Percentiles rank a stretch among this genome's conserved stretches.
phyloP scores from a whole-genome alignment of 306 rosid species.

The Neltuma alba region DNA sequence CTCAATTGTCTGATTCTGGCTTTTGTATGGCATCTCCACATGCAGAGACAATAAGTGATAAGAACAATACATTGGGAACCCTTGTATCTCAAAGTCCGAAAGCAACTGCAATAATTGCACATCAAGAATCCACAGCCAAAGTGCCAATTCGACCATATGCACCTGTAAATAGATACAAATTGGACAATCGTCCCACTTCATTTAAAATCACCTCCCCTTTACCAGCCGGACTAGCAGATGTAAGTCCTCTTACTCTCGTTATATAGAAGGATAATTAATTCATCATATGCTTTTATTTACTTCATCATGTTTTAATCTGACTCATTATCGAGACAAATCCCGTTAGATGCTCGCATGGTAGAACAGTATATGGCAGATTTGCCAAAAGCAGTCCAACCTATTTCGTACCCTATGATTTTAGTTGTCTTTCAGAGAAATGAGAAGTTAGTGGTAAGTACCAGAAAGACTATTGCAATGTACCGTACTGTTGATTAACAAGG shows the following conservation, averaged over 20 bases:
- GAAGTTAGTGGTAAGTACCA: slow-evolving; percentile 5
- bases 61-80: slow-evolving; percentile 49
- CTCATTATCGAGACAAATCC: not conserved
- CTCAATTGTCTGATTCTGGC: slow-evolving; percentile 55
- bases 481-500: not conserved
- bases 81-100: slow-evolving; percentile 59
- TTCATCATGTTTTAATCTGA: not conserved
- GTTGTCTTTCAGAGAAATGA: slow-evolving; percentile 19
- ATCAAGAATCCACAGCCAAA: slow-evolving; percentile 64
- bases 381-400: not conserved
- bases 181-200: slow-evolving; percentile 78
- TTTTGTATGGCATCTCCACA: slow-evolving; percentile 47
- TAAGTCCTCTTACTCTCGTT: slow-evolving; percentile 48
- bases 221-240: slow-evolving; percentile 76
- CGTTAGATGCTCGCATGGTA: slow-evolving; percentile 11
- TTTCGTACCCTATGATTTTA: not conserved
- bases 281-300: not conserved
- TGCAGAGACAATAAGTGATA: slow-evolving; percentile 54
- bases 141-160: slow-evolving; percentile 55
- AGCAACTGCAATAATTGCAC: slow-evolving; percentile 46
- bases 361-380: slow-evolving; percentile 29
- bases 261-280: not conserved
- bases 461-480: not conserved
- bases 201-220: slow-evolving; percentile 82
- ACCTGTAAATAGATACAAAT: slow-evolving; percentile 72